Base-by-base conservation (phyloP, 305 asterid genomes). In the Fraxinus albicans region DNA sequence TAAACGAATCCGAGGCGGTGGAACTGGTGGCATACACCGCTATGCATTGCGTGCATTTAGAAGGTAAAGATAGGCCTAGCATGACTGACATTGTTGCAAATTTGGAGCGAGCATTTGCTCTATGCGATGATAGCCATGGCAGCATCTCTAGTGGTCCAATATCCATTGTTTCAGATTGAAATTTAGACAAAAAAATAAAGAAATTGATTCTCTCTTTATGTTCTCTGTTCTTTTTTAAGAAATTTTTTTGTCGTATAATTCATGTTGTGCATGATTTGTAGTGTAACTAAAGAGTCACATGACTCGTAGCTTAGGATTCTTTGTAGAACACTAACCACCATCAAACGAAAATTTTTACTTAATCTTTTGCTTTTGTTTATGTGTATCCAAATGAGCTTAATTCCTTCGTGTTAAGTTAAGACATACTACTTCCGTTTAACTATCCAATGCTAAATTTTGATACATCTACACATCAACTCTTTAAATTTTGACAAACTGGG, bases 1-100 rank as follows among this genome's bases (percentile, higher is more conserved):
- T 78, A 31, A 87, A 80, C 2, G 98, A 92, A 78, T 88, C 90
- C 13, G 98, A 95, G 89, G 94, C 97, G 40, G 97, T 95, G 81
- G 98, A 95, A 58, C 86, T 93, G 91, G 92, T 95, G 89, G 98
- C 95, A 2, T 93, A 92, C 85, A 95, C 96, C 1, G 98, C 97
- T 15, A 85, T 93, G 95, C 98, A 92, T 81, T 95, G 98, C 78
- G 98, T 93, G 88, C 91, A 91, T 91, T 88, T 91, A 89, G 98
- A 95, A 85, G 95, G 98, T 69, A 95, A 85, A 87, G 97, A 95
- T 76, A 91, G 98, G 89, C 98, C 98, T 17, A 90, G 89, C 13
- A 93, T 95, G 88, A 85, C 85, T 60, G 98, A 95, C 79, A 88
- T 92, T 77, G 98, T 95, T 21, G 89, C 96, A 84, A 95, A 95